These are phyloP conservation scores for Penicillium lagena DNA, from an alignment of 495 filamentous ascomycete genomes.

Conservation along the genomic window DNA sequence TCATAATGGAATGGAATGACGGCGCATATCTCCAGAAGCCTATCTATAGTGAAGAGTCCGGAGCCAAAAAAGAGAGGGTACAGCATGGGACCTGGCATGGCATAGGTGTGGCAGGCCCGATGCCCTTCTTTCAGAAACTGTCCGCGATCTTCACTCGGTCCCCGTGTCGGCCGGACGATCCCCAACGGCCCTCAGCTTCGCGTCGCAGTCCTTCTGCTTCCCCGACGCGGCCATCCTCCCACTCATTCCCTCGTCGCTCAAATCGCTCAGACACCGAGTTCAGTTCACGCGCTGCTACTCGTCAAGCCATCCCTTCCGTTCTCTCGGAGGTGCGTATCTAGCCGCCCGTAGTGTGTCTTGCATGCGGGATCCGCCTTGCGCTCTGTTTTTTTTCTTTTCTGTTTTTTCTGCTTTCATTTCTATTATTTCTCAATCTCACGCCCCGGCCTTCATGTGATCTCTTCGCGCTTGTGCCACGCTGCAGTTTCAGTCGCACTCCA, in stretches of 20 bases:
- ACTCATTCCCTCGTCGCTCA: neutral
- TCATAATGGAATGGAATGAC: too few relatives aligned
- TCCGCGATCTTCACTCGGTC: constrained; percentile 10
- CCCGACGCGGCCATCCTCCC: neutral
- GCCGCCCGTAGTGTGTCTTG: neutral
- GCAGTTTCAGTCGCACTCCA: neutral
- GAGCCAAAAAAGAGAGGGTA: constrained; percentile 3
- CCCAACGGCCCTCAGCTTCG: neutral
- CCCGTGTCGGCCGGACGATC: constrained; percentile 11
- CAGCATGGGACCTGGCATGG: constrained; percentile 10
- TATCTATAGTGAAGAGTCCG: neutral
- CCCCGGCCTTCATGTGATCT: neutral
- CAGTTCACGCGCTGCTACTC: too few relatives aligned
- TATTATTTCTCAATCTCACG: neutral
- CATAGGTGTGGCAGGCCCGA: constrained; percentile 1
- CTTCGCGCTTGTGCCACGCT: neutral
- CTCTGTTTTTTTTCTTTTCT: constrained; percentile 1
- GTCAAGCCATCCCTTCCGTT: neutral
- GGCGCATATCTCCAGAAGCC: too few relatives aligned
- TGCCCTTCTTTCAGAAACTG: constrained; percentile 14
- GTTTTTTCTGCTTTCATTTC: neutral
- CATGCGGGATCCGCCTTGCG: neutral
- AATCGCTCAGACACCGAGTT: too few relatives aligned
- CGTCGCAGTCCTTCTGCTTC: too few relatives aligned
- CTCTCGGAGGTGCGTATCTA: constrained; percentile 11